Base-by-base conservation (phyloP, 108 stramenopile genomes). In the Cyclotella sp. region DNA sequence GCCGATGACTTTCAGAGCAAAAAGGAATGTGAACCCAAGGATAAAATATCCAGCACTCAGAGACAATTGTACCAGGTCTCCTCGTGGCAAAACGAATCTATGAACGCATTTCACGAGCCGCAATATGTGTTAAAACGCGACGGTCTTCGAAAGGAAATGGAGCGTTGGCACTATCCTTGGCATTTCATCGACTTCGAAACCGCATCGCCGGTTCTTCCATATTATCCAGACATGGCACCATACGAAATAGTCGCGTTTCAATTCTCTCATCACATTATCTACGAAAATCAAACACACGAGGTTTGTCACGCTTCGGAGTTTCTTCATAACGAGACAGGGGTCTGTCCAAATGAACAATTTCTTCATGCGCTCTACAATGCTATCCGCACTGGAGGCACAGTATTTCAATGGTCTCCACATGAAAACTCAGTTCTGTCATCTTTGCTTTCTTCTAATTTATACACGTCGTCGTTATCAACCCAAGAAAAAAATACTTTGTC, bases 181-280 rank as follows among this genome's bases (percentile, higher is more conserved):
- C 86, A 87, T 73, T 84, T 87, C 60, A 77, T 87, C 4, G 86
- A 87, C 47, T 87, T 87, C 59, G 86, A 87, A 62, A 87, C 86
- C n/a, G 41, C 72, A 18, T 46, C 71, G 19, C 80, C 86, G 0
- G 72, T 77, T 3, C 60, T 87, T 47, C 86, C 86, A 13, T 84
- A 73, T 49, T 83, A 77, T 47, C 42, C 61, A n/a, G 77, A 69
- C 24, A 78, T 72, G 77, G 53, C 71, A 34, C 86, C 86, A 8
- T 87, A 81, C 43, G 79, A 84, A 18, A 41, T 84, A 6, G 10
- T 82, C 59, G 80, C 83, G 5, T 87, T 84, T 59, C 86, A 87
- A 43, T 87, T 87, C 42, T 84, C 84, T 24, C 86, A 87, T 70
- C 86, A 87, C 67, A 75, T 67, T 7, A 7, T 85, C 21, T 13